Evolutionary conservation across 2,329 filamentous ascomycete species (phyloP), one percentile per base, ranked within the genome.

Genomic region (Alternaria angustiovoidea): DNA sequence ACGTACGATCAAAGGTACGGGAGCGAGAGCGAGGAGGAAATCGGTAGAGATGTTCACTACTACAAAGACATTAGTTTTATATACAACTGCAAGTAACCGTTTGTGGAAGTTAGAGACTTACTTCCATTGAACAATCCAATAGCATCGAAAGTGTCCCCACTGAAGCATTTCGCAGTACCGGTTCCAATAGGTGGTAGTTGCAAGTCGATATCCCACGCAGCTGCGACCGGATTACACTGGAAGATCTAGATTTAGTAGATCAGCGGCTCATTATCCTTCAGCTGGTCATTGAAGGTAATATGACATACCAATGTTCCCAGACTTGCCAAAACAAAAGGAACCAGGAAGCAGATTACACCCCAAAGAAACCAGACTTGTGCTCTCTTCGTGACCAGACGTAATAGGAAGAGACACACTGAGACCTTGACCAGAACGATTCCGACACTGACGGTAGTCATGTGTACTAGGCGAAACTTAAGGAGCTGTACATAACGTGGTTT

Each of bases 71-170:
- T 22, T 9, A 42, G 22, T 9, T 2, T n/a, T 16, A 18, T 47
- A 4, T 4, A 20, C 18, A 18, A 22, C 5, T 5, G 2, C 12
- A 9, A 14, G 18, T 7, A 22, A 3, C 20, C 20, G n/a, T 20
- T 4, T 9, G n/a, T 12, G 5, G 18, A 32, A 7, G 8, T 18
- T 18, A 22, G 11, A 28, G 8, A 62, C 74, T 68, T 63, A 79
- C 79, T 70, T 66, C 80, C 81, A 68, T 84, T 83, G 67, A 81
- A 79, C n/a, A 85, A 67, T 14, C 81, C 82, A 24, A 85, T 75
- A 28, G 76, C 73, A n/a, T 73, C 77, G 64, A 81, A 84, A 1
- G 77, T 79, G 2, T 54, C 60, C 32, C 71, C 68, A 11, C 74
- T 77, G 63, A 80, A 83, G 66, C 83, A 86, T n/a, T 75, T 77